Evolutionary conservation across 2,329 filamentous ascomycete species (phyloP).

Genomic region (Zymoseptoria crescenta): DNA sequence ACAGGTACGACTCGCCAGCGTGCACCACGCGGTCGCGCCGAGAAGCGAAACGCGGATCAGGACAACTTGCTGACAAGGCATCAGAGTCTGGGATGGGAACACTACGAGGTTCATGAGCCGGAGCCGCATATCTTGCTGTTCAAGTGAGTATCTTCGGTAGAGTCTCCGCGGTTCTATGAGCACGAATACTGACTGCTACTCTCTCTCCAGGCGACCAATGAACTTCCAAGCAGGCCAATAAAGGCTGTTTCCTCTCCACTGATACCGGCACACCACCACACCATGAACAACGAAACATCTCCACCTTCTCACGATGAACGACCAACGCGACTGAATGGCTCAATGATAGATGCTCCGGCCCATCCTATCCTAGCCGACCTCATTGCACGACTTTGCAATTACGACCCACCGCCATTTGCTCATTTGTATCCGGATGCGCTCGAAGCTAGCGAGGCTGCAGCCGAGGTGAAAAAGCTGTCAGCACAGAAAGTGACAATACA

Average conservation of each 20-base stretch:
- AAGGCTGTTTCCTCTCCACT: neutral
- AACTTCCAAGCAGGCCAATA: slow-evolving; percentile 12
- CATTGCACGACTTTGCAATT: too few species aligned
- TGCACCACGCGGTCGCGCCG: neutral
- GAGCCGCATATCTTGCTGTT: slow-evolving; percentile 97
- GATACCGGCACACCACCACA: neutral
- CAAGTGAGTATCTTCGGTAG: slow-evolving; percentile 59
- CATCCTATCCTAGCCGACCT: neutral
- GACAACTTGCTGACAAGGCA: neutral
- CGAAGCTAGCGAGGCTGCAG: too few species aligned
- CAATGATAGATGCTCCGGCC: neutral
- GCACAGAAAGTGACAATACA: too few species aligned
- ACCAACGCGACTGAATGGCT: neutral
- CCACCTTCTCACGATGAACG: neutral
- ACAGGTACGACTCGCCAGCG: slow-evolving; percentile 54
- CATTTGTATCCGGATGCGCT: too few species aligned
- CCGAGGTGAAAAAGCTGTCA: too few species aligned
- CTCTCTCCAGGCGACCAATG: slow-evolving; percentile 14
- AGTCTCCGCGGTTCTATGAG: neutral
- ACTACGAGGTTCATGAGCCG: slow-evolving; percentile 98
- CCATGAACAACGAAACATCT: neutral
- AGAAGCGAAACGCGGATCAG: neutral
- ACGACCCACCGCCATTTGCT: too few species aligned
- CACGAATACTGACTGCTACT: neutral
- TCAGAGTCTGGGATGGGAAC: slow-evolving; percentile 96